A percentile compares a stretch with the other conserved stretches of the same genome.
These are phyloP conservation scores for Phytophthora pini DNA, from an alignment of 352 stramenopile species.

Conservation along the genomic window DNA sequence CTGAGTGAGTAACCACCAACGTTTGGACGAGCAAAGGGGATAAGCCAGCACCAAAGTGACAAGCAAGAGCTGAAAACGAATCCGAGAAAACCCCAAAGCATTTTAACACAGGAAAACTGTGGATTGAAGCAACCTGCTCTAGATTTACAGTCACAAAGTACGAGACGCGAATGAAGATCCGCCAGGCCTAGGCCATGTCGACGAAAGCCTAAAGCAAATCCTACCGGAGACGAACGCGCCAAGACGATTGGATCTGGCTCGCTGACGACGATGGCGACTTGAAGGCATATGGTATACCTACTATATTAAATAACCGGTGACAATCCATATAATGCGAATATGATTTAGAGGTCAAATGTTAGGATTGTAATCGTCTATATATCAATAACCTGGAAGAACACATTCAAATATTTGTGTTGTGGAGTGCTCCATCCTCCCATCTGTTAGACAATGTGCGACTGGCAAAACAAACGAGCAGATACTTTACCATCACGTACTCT, in stretches of 20 bases:
- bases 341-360: not conserved
- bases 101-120: not conserved
- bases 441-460: constrained; percentile 13
- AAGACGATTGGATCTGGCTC: constrained; percentile 8
- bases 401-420: not conserved
- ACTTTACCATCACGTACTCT: constrained; percentile 9
- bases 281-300: constrained; percentile 12
- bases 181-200: not conserved
- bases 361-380: no score
- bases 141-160: constrained; percentile 1
- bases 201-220: constrained; percentile 24
- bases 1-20: constrained; percentile 13
- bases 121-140: not conserved
- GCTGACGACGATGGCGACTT: constrained; percentile 32
- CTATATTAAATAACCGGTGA: not conserved
- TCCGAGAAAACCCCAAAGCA: not conserved
- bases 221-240: constrained; percentile 6
- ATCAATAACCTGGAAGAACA: not conserved
- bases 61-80: not conserved
- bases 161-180: not conserved
- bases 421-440: not conserved
- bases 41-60: not conserved
- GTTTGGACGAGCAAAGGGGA: constrained; percentile 16
- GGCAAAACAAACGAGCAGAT: constrained; percentile 13
- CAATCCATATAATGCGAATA: not conserved